Percentiles rank a stretch among this genome's conserved stretches.
Evolutionary conservation across 768 basidiomycete species (phyloP).

Genomic region (Neoboletus brunneissimus): DNA sequence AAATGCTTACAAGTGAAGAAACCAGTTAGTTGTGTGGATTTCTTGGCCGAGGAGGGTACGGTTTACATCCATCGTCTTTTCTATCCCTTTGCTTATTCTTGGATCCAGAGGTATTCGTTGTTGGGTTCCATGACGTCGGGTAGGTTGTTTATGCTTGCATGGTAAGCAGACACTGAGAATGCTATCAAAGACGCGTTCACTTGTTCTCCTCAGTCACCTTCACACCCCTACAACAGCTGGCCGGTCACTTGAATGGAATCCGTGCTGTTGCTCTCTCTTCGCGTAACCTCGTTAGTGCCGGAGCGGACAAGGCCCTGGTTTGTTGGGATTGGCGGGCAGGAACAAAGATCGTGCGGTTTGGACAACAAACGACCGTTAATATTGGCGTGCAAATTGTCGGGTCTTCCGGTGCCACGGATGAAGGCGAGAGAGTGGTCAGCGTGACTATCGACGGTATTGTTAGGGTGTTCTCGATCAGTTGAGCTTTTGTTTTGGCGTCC

Average conservation of each 20-base stretch:
- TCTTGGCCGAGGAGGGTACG: conserved; percentile 72
- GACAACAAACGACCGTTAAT: conserved; percentile 90
- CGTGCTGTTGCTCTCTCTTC: conserved; percentile 85
- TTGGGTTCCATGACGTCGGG: conserved; percentile 93
- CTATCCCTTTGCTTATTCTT: conserved; percentile 4
- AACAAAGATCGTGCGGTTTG: conserved; percentile 85
- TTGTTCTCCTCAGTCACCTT: conserved; percentile 85
- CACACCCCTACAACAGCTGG: conserved; percentile 77
- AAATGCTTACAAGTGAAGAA: conserved; percentile 84
- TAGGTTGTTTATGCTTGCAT: conserved; percentile 35
- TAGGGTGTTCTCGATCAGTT: conserved; percentile 86
- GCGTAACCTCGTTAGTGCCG: conserved; percentile 81
- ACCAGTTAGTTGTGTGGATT: conserved; percentile 88
- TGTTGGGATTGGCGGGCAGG: conserved; percentile 92
- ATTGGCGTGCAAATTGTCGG: conserved; percentile 85
- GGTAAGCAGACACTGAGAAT: conserved; percentile 1
- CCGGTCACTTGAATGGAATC: conserved; percentile 86
- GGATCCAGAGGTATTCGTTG: conserved; percentile 76
- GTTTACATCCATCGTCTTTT: conserved; percentile 10
- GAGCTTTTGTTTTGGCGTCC: conserved; percentile 30
- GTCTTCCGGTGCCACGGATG: conserved; percentile 38
- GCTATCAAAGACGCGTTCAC: conserved; percentile 66
- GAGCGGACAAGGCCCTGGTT: conserved; percentile 69
- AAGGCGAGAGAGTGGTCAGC: conserved; percentile 83
- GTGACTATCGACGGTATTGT: conserved; percentile 93